These are phyloP conservation scores for Triticum timopheevii DNA, from an alignment of 176 grass and related monocot species.

Conservation along the genomic window DNA sequence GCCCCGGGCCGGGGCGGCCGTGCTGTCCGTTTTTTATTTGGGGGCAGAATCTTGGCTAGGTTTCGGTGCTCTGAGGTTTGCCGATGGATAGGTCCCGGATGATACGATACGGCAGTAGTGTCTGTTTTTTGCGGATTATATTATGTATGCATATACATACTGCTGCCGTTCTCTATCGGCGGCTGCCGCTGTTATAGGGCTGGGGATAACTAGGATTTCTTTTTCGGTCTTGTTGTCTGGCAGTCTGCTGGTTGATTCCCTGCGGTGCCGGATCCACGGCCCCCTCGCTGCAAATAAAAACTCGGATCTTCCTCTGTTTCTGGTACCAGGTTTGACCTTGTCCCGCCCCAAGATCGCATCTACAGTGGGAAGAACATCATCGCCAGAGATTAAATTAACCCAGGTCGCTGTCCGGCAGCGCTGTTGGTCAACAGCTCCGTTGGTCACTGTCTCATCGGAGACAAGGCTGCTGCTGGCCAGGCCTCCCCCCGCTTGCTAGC, in stretches of 20 bases:
- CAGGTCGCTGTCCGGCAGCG: not conserved
- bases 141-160: not conserved
- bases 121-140: not conserved
- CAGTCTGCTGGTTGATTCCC: not conserved
- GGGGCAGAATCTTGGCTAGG: not conserved
- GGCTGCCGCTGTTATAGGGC: not conserved
- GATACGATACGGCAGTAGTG: not conserved
- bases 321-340: slow-evolving; percentile 40
- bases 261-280: not conserved
- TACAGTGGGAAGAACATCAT: not conserved
- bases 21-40: not conserved
- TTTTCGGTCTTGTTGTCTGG: not conserved
- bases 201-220: not conserved
- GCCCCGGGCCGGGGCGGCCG: too few relatives aligned
- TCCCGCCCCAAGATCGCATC: slow-evolving; percentile 44
- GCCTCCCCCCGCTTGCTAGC: not conserved
- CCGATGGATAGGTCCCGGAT: not conserved
- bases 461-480: not conserved
- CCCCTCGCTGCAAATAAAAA: not conserved
- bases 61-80: not conserved
- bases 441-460: too few relatives aligned
- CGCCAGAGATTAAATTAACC: not conserved
- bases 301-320: slow-evolving; percentile 19
- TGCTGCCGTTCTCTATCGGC: not conserved
- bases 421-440: not conserved